Conservation (phyloP, 108 stramenopile genomes). For the Conticribra guillardii region DNA sequence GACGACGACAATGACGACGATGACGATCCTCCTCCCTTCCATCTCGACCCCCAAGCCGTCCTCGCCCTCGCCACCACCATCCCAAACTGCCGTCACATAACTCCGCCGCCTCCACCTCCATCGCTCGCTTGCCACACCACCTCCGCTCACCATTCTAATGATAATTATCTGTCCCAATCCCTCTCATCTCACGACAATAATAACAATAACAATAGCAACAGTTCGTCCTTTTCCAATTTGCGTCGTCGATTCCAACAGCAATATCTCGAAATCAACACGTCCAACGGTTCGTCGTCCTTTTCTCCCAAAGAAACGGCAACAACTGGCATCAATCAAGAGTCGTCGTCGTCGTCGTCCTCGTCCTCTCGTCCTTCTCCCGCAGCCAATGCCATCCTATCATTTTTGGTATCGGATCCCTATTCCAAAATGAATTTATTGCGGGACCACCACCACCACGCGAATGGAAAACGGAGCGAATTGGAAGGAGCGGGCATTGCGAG, state of each 20-base stretch:
- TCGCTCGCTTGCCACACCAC: neutral
- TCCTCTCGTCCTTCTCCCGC: no score
- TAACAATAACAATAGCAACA: neutral
- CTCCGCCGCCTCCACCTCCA: constrained; percentile 5
- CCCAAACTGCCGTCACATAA: constrained; percentile 19
- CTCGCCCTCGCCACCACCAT: constrained; percentile 13
- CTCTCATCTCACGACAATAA: neutral
- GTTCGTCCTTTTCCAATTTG: neutral
- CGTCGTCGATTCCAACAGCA: neutral
- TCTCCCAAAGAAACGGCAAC: constrained; percentile 26
- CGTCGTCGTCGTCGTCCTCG: constrained; percentile 1
- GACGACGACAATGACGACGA: neutral
- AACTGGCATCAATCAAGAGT: constrained; percentile 23
- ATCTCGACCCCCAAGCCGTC: constrained; percentile 17
- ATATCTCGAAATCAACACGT: no score
- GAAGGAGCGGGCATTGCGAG: constrained; percentile 50
- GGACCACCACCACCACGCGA: neutral
- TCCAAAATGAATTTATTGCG: constrained; percentile 17
- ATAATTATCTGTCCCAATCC: neutral
- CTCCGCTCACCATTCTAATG: neutral
- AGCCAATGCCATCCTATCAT: constrained; percentile 21
- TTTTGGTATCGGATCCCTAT: constrained; percentile 30
- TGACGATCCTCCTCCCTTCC: neutral
- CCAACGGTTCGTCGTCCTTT: neutral
- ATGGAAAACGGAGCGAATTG: neutral